Base-by-base conservation (phyloP, 768 basidiomycete species). In the Termitomyces bulborhizus region DNA sequence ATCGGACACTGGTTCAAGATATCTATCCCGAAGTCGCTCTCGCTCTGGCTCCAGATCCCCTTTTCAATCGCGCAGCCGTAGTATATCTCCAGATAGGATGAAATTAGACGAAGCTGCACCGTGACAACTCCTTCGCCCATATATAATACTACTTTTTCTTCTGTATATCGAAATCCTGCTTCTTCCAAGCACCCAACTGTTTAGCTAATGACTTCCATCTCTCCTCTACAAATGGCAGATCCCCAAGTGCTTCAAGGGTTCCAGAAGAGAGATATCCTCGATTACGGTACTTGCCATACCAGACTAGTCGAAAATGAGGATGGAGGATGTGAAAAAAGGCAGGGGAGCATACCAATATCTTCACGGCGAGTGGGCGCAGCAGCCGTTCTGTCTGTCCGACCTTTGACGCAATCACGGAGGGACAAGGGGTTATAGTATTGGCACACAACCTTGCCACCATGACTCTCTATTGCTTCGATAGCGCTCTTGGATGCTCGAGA, bases 371-470 rank as follows among this genome's bases (percentile, higher is more conserved):
- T 91, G 0, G 93, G 93, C 9, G 86, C 84, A 9, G 93, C 94
- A 51, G 81, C 74, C 54, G 78, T 71, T 52, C 85, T 80, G 65
- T 93, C 89, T 18, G 77, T 81, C 31, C 83, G 78, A 4, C 84
- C 85, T 60, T 88, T 83, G 58, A 92, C 69, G 58, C 83, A 87
- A 62, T 93, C 90, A 37, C 84, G 81, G 46, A 98, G 79, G 0
- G 90, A 86, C 34, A 97, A 78, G 18, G 80, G 70, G 70, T 98
- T 98, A 73, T 96, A 93, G 69, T 90, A 96, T 65, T 91, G 88
- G 73, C 93, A 94, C 45, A 88, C 83, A 36, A 98, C 83, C 46
- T 82, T 81, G 26, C 96, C 96, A 24, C 94, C 93, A 9, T 75
- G 77, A 16, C 75, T 74, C 67, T 98, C 92, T 53, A 99, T 84